These are phyloP conservation scores for Phytopythium montanum DNA, from an alignment of 352 stramenopile genomes.

Conservation along the genomic window DNA sequence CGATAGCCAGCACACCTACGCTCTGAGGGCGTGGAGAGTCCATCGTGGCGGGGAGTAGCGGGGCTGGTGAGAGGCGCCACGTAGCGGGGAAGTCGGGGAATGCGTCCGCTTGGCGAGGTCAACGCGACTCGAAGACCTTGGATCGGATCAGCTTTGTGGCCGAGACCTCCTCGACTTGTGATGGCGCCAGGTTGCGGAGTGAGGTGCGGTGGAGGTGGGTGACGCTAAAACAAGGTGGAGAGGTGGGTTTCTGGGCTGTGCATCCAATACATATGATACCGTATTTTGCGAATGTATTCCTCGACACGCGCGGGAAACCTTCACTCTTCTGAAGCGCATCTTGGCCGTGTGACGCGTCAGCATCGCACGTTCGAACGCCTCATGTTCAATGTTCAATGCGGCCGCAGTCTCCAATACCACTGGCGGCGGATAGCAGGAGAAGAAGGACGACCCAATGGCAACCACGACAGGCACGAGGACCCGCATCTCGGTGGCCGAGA, in stretches of 20 bases:
- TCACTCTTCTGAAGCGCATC: too few relatives aligned
- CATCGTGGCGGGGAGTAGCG: constrained; percentile 10
- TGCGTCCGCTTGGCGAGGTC: too few relatives aligned
- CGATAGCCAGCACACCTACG: constrained; percentile 96
- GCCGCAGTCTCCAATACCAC: not conserved
- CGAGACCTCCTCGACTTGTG: not conserved
- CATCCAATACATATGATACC: too few relatives aligned
- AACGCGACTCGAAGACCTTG: not conserved
- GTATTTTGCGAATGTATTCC: not conserved
- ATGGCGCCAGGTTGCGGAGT: not conserved
- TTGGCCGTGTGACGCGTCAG: not conserved
- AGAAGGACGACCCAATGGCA: too few relatives aligned
- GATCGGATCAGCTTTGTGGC: not conserved
- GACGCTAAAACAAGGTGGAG: not conserved
- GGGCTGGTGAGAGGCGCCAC: not conserved
- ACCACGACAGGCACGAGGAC: not conserved
- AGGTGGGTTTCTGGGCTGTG: too few relatives aligned
- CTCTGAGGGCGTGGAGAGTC: constrained; percentile 44
- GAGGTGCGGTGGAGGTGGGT: not conserved
- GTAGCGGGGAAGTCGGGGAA: not conserved
- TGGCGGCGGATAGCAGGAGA: too few relatives aligned
- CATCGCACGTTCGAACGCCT: not conserved
- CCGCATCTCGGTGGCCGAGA: constrained; percentile 22
- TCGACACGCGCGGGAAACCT: too few relatives aligned
- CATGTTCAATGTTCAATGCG: too few relatives aligned